Evolutionary conservation across 352 stramenopile species (phyloP).

Genomic region (Pythium volutum): DNA sequence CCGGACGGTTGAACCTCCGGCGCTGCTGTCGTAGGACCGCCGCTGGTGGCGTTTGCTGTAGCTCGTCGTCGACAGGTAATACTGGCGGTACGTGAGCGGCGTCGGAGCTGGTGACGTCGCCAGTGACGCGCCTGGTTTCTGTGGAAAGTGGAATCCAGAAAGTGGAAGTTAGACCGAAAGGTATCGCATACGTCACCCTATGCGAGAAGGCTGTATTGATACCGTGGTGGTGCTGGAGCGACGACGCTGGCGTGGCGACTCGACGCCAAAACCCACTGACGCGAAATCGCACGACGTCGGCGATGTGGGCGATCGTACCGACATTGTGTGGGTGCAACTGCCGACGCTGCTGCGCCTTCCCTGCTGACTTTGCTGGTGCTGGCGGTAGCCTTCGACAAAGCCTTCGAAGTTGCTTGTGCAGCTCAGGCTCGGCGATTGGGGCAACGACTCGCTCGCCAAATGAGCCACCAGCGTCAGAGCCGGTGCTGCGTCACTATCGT

Average conservation of each 20-base stretch:
- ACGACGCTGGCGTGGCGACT: neutral
- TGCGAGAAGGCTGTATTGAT: neutral
- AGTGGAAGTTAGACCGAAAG: neutral
- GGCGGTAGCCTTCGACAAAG: constrained; percentile 35
- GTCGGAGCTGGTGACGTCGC: constrained; percentile 15
- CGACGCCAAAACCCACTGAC: neutral
- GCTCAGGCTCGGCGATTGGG: constrained; percentile 28
- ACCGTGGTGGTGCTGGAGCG: neutral
- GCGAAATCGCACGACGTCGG: constrained; percentile 12
- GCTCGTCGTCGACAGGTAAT: constrained; percentile 54
- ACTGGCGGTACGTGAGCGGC: constrained; percentile 38
- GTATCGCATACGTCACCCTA: constrained; percentile 8
- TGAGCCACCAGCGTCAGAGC: neutral
- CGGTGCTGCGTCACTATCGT: neutral
- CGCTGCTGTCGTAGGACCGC: neutral
- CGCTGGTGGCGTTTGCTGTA: constrained; percentile 34
- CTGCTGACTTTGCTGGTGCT: constrained; percentile 9
- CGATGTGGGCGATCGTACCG: constrained; percentile 19
- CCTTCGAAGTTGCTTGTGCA: constrained; percentile 36
- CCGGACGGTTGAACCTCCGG: neutral
- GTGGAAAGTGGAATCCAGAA: neutral
- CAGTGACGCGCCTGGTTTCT: constrained; percentile 13
- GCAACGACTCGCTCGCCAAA: constrained; percentile 1
- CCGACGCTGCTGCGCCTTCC: neutral
- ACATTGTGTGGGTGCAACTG: constrained; percentile 1